phyloP scores from a whole-genome alignment of 2,329 filamentous ascomycete genomes.

The Coniochaeta pulveracea region DNA sequence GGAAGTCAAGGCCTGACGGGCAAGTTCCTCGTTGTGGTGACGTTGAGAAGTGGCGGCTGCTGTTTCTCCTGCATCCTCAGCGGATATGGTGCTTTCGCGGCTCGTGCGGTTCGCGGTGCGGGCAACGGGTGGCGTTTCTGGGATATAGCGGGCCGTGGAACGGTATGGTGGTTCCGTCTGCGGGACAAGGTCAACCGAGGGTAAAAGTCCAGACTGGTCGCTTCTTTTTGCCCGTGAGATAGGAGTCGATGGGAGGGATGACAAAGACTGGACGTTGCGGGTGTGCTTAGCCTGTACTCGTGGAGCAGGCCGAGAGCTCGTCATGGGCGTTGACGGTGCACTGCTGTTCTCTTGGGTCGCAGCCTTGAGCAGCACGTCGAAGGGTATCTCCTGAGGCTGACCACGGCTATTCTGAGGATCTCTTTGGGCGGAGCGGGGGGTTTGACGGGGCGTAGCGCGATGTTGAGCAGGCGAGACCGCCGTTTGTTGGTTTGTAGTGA shows the following conservation, averaged over 20 bases:
- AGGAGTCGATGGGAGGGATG: slow-evolving; percentile 73
- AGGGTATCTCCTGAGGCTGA: slow-evolving; percentile 46
- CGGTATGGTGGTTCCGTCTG: slow-evolving; percentile 45
- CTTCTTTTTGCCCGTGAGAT: slow-evolving; percentile 37
- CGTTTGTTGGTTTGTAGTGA: slow-evolving; percentile 43
- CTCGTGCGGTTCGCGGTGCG: slow-evolving; percentile 45
- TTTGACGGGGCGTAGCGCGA: slow-evolving; percentile 38
- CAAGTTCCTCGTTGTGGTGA: slow-evolving; percentile 41
- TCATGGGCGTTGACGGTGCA: slow-evolving; percentile 58
- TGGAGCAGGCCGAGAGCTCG: slow-evolving; percentile 29
- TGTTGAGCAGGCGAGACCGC: slow-evolving; percentile 31
- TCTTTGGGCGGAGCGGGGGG: slow-evolving; percentile 29
- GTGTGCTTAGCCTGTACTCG: slow-evolving; percentile 51
- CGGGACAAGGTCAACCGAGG: slow-evolving; percentile 51
- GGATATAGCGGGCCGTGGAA: slow-evolving; percentile 28
- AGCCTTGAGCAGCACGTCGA: slow-evolving; percentile 73
- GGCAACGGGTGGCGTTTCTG: slow-evolving; percentile 28
- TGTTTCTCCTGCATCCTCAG: slow-evolving; percentile 44
- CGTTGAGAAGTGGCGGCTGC: not conserved
- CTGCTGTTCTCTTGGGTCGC: slow-evolving; percentile 67
- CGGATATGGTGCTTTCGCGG: slow-evolving; percentile 78
- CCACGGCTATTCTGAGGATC: too few relatives aligned
- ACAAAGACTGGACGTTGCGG: slow-evolving; percentile 71
- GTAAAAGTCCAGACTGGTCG: slow-evolving; percentile 39
- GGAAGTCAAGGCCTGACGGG: slow-evolving; percentile 37